phyloP scores from a whole-genome alignment of 306 rosid genomes.

The Bauhinia variegata region DNA sequence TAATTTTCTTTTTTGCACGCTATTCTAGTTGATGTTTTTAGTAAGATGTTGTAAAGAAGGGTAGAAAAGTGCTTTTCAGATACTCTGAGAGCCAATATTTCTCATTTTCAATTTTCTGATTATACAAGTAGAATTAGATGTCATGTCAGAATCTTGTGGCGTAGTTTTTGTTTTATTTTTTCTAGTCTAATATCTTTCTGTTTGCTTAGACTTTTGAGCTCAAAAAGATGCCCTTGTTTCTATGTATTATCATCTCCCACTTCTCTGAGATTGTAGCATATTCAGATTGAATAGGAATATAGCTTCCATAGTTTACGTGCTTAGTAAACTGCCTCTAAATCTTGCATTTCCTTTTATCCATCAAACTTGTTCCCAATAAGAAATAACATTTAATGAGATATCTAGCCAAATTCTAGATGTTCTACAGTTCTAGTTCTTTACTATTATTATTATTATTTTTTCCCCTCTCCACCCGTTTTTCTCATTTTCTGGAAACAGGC shows the following conservation, averaged over 20 bases:
- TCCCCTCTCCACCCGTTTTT: neutral
- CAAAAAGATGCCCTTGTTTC: neutral
- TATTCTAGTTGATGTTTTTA: slow-evolving; percentile 6
- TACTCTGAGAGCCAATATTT: neutral
- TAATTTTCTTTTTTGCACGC: neutral
- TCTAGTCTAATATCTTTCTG: neutral
- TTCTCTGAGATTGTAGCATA: neutral
- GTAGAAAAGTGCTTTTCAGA: neutral
- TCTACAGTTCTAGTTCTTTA: too few relatives aligned
- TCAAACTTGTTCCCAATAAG: too few relatives aligned
- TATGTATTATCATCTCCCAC: neutral
- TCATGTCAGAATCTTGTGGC: too few relatives aligned
- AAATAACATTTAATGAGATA: too few relatives aligned
- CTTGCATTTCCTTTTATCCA: too few relatives aligned
- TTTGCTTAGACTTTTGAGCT: neutral
- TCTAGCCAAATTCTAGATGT: too few relatives aligned
- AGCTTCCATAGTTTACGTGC: neutral
- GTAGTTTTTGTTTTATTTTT: too few relatives aligned
- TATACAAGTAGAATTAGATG: too few relatives aligned
- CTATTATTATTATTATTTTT: too few relatives aligned
- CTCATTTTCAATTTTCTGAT: slow-evolving; percentile 8
- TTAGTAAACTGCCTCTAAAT: too few relatives aligned
- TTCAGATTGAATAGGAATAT: neutral
- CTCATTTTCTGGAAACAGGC: neutral
- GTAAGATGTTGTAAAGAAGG: neutral